Conservation (phyloP, 139 green algal species). For the Chlamydomonas sp. region DNA sequence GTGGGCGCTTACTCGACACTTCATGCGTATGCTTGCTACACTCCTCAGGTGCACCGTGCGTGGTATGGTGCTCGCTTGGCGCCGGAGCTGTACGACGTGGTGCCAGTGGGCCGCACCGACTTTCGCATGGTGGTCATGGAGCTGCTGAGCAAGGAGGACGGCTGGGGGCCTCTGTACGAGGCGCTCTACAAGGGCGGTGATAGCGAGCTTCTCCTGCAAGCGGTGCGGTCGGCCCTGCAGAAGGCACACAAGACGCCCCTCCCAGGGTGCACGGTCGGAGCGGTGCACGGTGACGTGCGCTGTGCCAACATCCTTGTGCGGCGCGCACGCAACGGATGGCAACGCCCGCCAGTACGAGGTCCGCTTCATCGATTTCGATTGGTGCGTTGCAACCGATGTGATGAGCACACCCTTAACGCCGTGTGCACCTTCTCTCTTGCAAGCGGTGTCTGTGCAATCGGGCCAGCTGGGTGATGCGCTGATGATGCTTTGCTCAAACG, state of each 20-base stretch:
- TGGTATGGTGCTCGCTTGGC: not conserved
- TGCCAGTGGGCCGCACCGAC: not conserved
- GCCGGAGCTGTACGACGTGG: not conserved
- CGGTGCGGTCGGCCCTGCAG: not conserved
- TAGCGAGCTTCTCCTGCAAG: not conserved
- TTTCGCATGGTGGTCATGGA: conserved; percentile 2
- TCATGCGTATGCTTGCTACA: no score
- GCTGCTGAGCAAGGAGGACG: not conserved
- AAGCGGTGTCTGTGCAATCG: no score
- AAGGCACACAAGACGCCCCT: not conserved
- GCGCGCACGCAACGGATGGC: not conserved
- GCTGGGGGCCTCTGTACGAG: not conserved
- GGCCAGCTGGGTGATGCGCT: no score
- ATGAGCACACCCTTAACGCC: no score
- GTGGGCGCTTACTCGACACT: no score
- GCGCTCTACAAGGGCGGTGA: not conserved
- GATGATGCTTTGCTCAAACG: no score
- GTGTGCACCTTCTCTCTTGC: no score
- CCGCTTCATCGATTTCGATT: no score
- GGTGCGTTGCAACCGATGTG: not conserved
- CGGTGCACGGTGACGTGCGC: conserved; percentile 4
- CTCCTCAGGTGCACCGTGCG: not conserved
- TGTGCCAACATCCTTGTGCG: not conserved
- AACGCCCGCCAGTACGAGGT: not conserved
- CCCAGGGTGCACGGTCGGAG: no score